These are phyloP conservation scores for Lomentospora prolificans DNA, from an alignment of 2,329 filamentous ascomycete genomes.

Conservation along the genomic window DNA sequence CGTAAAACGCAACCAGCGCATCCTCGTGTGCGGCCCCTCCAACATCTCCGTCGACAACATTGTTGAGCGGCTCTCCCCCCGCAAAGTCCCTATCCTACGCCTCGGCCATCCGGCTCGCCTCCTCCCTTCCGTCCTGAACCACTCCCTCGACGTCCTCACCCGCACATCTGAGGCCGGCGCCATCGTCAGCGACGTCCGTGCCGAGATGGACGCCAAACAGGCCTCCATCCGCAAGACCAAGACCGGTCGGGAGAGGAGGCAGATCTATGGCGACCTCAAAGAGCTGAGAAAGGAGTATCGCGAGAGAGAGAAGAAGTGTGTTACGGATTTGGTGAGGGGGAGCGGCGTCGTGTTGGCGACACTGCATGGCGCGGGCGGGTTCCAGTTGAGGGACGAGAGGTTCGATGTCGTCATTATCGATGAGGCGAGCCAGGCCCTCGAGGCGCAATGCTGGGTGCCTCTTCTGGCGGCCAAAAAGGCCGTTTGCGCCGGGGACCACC, in stretches of 20 bases:
- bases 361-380: slow-evolving; percentile 81
- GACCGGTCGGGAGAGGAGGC: slow-evolving; percentile 66
- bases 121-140: slow-evolving; percentile 75
- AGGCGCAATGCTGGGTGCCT: slow-evolving; percentile 96
- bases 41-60: slow-evolving; percentile 99
- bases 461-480: slow-evolving; percentile 72
- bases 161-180: slow-evolving; percentile 81
- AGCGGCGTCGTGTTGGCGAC: slow-evolving; percentile 89
- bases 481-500: slow-evolving; percentile 85
- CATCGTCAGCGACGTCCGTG: slow-evolving; percentile 81
- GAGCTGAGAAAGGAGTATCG: slow-evolving; percentile 82
- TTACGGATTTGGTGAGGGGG: slow-evolving; percentile 60
- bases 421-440: slow-evolving; percentile 89
- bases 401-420: slow-evolving; percentile 96
- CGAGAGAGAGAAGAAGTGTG: slow-evolving; percentile 72
- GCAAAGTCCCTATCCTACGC: slow-evolving; percentile 78
- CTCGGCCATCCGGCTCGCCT: slow-evolving; percentile 88
- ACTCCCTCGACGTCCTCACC: slow-evolving; percentile 85
- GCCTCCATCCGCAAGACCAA: slow-evolving; percentile 79
- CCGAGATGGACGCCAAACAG: slow-evolving; percentile 89
- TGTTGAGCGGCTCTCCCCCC: slow-evolving; percentile 77
- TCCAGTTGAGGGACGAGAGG: slow-evolving; percentile 65
- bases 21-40: slow-evolving; percentile 91
- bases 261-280: slow-evolving; percentile 77
- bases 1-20: slow-evolving; percentile 58